Conservation (phyloP, 2,329 filamentous ascomycete species). For the Paracoccidioides brasiliensis region DNA sequence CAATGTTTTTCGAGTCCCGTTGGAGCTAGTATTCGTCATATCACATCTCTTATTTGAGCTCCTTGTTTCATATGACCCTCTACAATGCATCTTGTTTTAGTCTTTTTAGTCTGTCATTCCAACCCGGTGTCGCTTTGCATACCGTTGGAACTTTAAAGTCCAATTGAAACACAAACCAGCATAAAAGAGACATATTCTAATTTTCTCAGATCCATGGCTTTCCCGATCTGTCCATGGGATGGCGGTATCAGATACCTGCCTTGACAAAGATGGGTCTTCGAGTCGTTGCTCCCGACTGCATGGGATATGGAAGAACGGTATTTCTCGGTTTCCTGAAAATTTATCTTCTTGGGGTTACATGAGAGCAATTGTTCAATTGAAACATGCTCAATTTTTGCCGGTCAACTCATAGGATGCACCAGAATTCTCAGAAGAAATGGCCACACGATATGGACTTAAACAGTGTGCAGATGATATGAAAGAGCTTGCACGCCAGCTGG, state of each 20-base stretch:
- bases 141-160: not conserved
- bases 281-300: constrained; percentile 72
- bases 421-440: constrained; percentile 46
- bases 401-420: constrained; percentile 24
- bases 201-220: constrained; percentile 54
- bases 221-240: constrained; percentile 71
- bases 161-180: not conserved
- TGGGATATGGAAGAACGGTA: constrained; percentile 72
- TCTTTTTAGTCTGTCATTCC: not conserved
- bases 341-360: not conserved
- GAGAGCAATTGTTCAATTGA: not conserved
- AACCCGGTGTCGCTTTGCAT: not conserved
- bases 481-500: constrained; percentile 50
- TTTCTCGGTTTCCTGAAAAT: not conserved
- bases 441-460: constrained; percentile 55
- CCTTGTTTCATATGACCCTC: not conserved
- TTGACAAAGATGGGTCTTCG: constrained; percentile 59
- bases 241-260: constrained; percentile 77
- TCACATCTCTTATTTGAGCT: not conserved
- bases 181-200: not conserved
- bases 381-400: not conserved
- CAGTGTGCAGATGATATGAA: constrained; percentile 61
- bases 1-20: not conserved
- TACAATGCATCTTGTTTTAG: not conserved
- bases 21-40: not conserved